Conservation (phyloP, 2,329 filamentous ascomycete species). For the Ascochyta rabiei region DNA sequence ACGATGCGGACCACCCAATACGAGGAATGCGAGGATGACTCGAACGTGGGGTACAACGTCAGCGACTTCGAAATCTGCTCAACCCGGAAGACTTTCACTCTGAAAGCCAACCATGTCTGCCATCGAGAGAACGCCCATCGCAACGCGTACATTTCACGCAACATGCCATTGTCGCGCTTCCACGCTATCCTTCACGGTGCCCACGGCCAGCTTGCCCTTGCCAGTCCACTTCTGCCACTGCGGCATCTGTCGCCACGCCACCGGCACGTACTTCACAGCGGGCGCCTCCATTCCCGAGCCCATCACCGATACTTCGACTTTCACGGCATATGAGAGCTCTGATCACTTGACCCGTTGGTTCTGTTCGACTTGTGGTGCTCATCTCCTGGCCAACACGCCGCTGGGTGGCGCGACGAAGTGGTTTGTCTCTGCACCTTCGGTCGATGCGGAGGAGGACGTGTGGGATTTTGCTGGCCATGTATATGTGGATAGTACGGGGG, state of each 20-base stretch:
- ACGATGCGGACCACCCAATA: not conserved
- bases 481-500: constrained; percentile 41
- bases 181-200: constrained; percentile 44
- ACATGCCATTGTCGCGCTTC: constrained; percentile 26
- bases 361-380: constrained; percentile 58
- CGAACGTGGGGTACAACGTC: not conserved
- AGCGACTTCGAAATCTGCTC: not conserved
- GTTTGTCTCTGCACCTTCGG: constrained; percentile 37
- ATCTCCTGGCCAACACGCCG: constrained; percentile 33
- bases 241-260: constrained; percentile 55
- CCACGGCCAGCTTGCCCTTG: constrained; percentile 45
- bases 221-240: constrained; percentile 59
- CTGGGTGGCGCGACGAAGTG: constrained; percentile 1
- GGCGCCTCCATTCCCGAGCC: constrained; percentile 51
- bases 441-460: constrained; percentile 35
- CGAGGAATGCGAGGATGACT: constrained; percentile 3
- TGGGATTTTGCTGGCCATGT: constrained; percentile 39
- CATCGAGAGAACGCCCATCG: not conserved
- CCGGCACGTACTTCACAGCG: constrained; percentile 56
- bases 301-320: not conserved
- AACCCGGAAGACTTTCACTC: not conserved
- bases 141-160: constrained; percentile 6
- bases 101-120: not conserved
- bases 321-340: constrained; percentile 53
- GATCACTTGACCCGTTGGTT: constrained; percentile 53